Evolutionary conservation across 139 green algal genomes (phyloP).

Genomic region (Choricystis sp.): DNA sequence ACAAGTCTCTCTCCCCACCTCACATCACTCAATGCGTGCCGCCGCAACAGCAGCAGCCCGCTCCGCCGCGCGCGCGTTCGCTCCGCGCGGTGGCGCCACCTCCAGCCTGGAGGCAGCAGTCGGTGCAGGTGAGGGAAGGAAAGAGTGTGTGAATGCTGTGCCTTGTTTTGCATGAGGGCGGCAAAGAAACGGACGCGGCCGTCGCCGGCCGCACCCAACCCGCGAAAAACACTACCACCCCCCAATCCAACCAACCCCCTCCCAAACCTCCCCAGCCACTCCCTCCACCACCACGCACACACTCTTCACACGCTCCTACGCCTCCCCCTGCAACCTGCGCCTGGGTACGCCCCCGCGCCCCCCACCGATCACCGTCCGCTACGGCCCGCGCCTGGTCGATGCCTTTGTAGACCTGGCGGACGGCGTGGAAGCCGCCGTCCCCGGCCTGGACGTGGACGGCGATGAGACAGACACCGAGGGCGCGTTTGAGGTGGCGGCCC

Average conservation of each 20-base stretch:
- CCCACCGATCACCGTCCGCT: not conserved
- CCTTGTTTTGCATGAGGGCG: too few relatives aligned
- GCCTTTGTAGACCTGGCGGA: not conserved
- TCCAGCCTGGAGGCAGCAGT: too few relatives aligned
- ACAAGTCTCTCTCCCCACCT: too few relatives aligned
- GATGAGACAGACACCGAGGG: not conserved
- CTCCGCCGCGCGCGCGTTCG: too few relatives aligned
- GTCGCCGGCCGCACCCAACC: too few relatives aligned
- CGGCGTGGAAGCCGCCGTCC: not conserved
- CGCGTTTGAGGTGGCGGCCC: not conserved
- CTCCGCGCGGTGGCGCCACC: too few relatives aligned
- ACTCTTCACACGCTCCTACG: not conserved
- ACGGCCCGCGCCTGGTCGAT: not conserved
- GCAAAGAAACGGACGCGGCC: too few relatives aligned
- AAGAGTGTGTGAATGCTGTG: too few relatives aligned
- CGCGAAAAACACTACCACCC: not conserved
- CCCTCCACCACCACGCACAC: not conserved
- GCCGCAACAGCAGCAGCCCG: too few relatives aligned
- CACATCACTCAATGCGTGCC: too few relatives aligned
- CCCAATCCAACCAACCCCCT: not conserved
- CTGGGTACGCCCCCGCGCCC: not conserved
- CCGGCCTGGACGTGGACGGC: not conserved
- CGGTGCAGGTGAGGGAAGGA: too few relatives aligned
- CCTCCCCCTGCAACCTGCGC: not conserved
- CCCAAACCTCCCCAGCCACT: not conserved